Base-by-base conservation (phyloP, 208 protist species). In the Leishmania arabica region DNA sequence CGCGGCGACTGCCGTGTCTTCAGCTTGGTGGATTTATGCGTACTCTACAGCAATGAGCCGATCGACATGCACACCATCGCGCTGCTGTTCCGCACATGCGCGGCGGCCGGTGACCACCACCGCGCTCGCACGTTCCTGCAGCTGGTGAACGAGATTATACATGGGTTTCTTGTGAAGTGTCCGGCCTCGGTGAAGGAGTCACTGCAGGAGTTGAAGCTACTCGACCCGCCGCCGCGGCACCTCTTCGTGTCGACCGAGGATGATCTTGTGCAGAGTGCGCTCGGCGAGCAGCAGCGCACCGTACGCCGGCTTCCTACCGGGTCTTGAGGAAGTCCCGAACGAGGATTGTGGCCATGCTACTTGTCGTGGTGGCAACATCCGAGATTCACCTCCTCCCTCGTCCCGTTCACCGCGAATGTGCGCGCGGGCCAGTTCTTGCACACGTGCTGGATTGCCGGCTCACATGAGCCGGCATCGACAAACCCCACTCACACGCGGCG, bases 1-100 rank as follows among this genome's bases (percentile, higher is more conserved):
- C 85, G 89, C 47, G 95, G 95, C 1, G 95, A 97, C 82, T 90
- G 93, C 65, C 90, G 95, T 58, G 93, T 94, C 21, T 97, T 97
- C 84, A 96, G 95, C 71, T 85, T 97, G 71, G 91, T 97, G 0
- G 95, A 97, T 68, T 69, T 96, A 7, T 96, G 92, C 81, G 91
- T 96, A 1, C 83, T 97, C 51, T 97, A 96, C 85, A 92, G 91
- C 84, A 91, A 94, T 34, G 86, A 80, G 73, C 69, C 76, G n/a
- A 81, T 97, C 56, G 88, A 97, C 79, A 93, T 95, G 83, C 77
- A 89, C n/a, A 89, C 88, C 4, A 88, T 97, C n/a, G 85, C 85
- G 11, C 84, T 86, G 56, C 88, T 97, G 49, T 95, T 97, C 78
- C 86, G 87, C 40, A 89, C 92, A 24, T 97, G 95, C 66, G 89